Conservation (phyloP, 345 rosid species). For the Arabidopsis thaliana region TAIR10.1 NC_003074.8:17594001-17594500, state of each 20-base stretch:
- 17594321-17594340: conserved; percentile 10
- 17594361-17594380: conserved; percentile 38
- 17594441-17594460: conserved; percentile 56
- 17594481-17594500: conserved; percentile 30
- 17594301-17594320: conserved; percentile 3
- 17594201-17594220: conserved; percentile 7
- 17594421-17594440: conserved; percentile 62
- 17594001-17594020: neutral
- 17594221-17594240: conserved; percentile 31
- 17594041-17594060: conserved; percentile 2
- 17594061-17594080: neutral
- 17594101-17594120: neutral
- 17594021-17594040: conserved; percentile 5
- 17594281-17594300: conserved; percentile 3
- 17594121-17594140: neutral
- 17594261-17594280: conserved; percentile 14
- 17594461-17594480: conserved; percentile 45
- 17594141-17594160: neutral
- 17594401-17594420: conserved; percentile 34
- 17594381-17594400: conserved; percentile 39
- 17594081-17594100: neutral
- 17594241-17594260: conserved; percentile 8
- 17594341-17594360: conserved; percentile 41
- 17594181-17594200: conserved; percentile 36
- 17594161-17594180: conserved; percentile 2